Evolutionary conservation across 108 stramenopile genomes (phyloP).

Genomic region (Cyclotella cryptica): DNA sequence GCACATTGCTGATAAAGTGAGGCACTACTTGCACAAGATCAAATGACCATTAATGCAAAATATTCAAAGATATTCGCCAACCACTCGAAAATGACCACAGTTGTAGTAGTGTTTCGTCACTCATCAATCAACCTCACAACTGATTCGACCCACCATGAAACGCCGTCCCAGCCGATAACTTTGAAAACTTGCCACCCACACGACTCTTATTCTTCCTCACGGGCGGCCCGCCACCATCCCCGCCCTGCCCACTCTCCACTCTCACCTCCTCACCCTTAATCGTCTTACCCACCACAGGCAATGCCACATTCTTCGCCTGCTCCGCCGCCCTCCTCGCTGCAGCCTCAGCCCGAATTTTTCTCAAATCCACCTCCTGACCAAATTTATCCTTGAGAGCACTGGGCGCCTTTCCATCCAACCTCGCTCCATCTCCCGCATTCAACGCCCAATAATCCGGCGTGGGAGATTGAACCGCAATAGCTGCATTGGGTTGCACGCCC

Average conservation of each 20-base stretch:
- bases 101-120: background rate
- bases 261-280: constrained; percentile 48
- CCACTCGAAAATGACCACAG: background rate
- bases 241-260: constrained; percentile 25
- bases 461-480: constrained; percentile 75
- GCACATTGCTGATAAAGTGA: too few relatives aligned
- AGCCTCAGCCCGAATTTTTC: constrained; percentile 78
- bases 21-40: too few relatives aligned
- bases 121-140: constrained; percentile 16
- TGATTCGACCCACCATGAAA: constrained; percentile 71
- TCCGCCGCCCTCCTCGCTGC: constrained; percentile 73
- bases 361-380: constrained; percentile 82
- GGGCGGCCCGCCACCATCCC: constrained; percentile 38
- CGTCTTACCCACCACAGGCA: constrained; percentile 62
- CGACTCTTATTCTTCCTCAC: constrained; percentile 78
- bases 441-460: constrained; percentile 90
- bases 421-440: constrained; percentile 78
- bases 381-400: constrained; percentile 73
- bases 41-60: background rate
- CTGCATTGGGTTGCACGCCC: constrained; percentile 88
- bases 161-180: constrained; percentile 57
- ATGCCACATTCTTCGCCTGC: constrained; percentile 45
- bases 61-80: background rate
- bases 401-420: constrained; percentile 84
- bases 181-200: constrained; percentile 78